These are phyloP conservation scores for Scheffersomyces segobiensis DNA, from an alignment of 1,139 yeast genomes.

Conservation along the genomic window DNA sequence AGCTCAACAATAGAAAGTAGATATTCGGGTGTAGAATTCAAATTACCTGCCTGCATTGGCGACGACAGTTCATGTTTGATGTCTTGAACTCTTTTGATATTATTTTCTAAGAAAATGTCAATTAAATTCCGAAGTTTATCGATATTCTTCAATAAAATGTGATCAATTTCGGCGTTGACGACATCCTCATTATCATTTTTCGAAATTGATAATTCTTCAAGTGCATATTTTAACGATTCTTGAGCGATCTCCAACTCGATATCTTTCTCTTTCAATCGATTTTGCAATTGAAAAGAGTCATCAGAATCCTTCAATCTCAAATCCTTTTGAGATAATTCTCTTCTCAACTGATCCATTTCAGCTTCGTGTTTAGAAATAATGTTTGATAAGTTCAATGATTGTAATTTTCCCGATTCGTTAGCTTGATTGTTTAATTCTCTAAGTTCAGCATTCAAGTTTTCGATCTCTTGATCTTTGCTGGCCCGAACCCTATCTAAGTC, in stretches of 20 bases:
- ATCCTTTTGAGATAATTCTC: slow-evolving; percentile 34
- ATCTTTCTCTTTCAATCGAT: slow-evolving; percentile 63
- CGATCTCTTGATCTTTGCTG: slow-evolving; percentile 65
- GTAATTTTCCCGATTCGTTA: slow-evolving; percentile 64
- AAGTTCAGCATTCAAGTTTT: slow-evolving; percentile 64
- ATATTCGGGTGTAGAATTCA: slow-evolving; percentile 74
- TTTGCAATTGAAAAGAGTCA: slow-evolving; percentile 34
- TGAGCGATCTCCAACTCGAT: slow-evolving; percentile 79
- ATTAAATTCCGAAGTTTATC: slow-evolving; percentile 57
- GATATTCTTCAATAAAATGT: slow-evolving; percentile 50
- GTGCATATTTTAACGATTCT: slow-evolving; percentile 76
- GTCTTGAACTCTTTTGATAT: slow-evolving; percentile 73
- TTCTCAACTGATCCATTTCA: slow-evolving; percentile 48
- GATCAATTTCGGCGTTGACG: slow-evolving; percentile 60
- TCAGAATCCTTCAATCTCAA: slow-evolving; percentile 21
- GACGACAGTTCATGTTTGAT: slow-evolving; percentile 71
- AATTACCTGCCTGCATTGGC: slow-evolving; percentile 83
- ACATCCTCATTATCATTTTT: slow-evolving; percentile 57
- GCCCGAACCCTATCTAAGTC: slow-evolving; percentile 77
- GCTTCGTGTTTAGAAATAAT: slow-evolving; percentile 63
- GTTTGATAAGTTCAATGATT: slow-evolving; percentile 63
- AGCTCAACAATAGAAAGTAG: slow-evolving; percentile 71
- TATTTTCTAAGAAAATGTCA: slow-evolving; percentile 72
- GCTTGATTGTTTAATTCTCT: slow-evolving; percentile 62
- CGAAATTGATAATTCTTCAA: slow-evolving; percentile 57